phyloP scores from a whole-genome alignment of 2,329 filamentous ascomycete genomes.

The Nemania serpens region DNA sequence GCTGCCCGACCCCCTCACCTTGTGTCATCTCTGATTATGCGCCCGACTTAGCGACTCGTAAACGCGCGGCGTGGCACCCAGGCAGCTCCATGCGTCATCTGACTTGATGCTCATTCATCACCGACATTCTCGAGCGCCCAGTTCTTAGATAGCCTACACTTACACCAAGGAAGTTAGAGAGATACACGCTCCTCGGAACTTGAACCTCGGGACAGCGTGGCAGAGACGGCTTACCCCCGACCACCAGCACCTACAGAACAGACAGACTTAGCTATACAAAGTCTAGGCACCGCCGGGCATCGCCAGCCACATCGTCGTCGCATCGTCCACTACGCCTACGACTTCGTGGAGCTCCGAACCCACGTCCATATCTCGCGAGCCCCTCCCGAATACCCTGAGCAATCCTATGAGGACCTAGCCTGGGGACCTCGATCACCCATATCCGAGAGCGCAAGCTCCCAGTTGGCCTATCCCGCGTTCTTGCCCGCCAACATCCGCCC shows the following conservation, averaged over 20 bases:
- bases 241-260: not conserved
- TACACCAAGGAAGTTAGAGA: too few species aligned
- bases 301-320: constrained; percentile 5
- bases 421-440: constrained; percentile 8
- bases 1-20: constrained; percentile 22
- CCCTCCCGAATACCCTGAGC: not conserved
- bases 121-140: constrained; percentile 20
- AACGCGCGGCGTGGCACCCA: constrained; percentile 33
- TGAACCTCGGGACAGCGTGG: constrained; percentile 1
- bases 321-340: constrained; percentile 19
- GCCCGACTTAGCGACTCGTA: constrained; percentile 28
- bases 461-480: constrained; percentile 12
- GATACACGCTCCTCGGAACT: not conserved
- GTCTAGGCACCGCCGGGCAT: constrained; percentile 5
- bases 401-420: constrained; percentile 25
- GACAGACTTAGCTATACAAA: not conserved
- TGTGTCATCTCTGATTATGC: constrained; percentile 30
- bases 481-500: constrained; percentile 17
- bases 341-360: constrained; percentile 8
- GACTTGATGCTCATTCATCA: constrained; percentile 20
- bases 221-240: constrained; percentile 1
- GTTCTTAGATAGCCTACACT: constrained; percentile 7
- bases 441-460: constrained; percentile 23
- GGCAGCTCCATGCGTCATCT: constrained; percentile 31
- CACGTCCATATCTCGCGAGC: constrained; percentile 7